Evolutionary conservation across 495 filamentous ascomycete genomes (phyloP).

Genomic region (Lichina pygmaea): DNA sequence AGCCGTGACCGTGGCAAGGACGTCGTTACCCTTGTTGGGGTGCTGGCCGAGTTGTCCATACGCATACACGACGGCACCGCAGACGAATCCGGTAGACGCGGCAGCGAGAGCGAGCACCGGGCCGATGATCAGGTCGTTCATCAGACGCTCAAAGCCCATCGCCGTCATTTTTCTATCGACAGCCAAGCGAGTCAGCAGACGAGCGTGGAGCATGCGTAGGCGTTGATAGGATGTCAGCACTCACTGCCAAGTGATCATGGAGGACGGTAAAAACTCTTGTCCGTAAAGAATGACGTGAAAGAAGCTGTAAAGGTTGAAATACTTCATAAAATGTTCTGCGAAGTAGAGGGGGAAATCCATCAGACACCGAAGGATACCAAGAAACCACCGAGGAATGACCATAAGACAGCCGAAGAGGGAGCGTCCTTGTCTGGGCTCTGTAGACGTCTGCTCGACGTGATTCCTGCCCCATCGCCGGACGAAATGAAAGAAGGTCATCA

Average conservation of each 20-base stretch:
- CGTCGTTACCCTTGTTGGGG: conserved; percentile 40
- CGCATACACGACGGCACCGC: conserved; percentile 54
- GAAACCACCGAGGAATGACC: conserved; percentile 18
- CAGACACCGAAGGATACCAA: conserved; percentile 48
- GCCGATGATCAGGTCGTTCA: conserved; percentile 76
- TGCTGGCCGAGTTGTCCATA: conserved; percentile 64
- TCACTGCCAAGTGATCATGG: conserved; percentile 61
- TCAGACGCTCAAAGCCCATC: conserved; percentile 66
- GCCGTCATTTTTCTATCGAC: conserved; percentile 48
- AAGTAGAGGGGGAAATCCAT: conserved; percentile 67
- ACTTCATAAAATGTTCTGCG: background rate
- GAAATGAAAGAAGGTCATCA: conserved; percentile 72
- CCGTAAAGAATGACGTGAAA: conserved; percentile 81
- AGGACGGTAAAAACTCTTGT: conserved; percentile 56
- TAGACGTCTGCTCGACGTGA: no score
- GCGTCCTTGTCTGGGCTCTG: conserved; percentile 10
- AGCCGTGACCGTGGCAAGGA: conserved; percentile 52
- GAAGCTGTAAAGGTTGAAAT: conserved; percentile 60
- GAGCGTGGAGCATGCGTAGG: background rate
- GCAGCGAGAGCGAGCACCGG: conserved; percentile 77
- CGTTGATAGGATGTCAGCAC: conserved; percentile 3
- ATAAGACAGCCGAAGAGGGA: conserved; percentile 20
- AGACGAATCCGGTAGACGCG: conserved; percentile 58
- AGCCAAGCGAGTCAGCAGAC: background rate
- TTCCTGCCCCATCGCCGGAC: conserved; percentile 25